Conservation (phyloP, 1,139 yeast species). For the Casaregolazyma suthepensis region DNA sequence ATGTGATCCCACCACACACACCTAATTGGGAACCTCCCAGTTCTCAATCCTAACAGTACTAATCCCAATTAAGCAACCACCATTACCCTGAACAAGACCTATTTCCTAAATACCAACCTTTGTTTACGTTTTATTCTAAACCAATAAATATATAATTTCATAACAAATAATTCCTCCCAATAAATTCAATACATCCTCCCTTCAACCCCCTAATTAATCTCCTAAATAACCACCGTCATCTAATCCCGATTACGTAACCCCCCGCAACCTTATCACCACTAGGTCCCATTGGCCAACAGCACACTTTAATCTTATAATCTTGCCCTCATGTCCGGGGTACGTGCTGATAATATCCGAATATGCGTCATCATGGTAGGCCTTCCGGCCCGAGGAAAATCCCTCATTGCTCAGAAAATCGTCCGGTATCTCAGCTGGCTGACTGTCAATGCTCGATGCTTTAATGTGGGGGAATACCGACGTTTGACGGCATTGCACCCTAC, state of each 20-base stretch:
- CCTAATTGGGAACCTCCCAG: no score
- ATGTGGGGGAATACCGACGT: constrained; percentile 82
- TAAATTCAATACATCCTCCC: not conserved
- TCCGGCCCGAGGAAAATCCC: constrained; percentile 73
- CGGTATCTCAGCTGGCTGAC: constrained; percentile 90
- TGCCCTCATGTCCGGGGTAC: constrained; percentile 4
- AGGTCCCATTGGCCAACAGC: not conserved
- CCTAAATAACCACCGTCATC: not conserved
- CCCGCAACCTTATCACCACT: not conserved
- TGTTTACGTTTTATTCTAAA: no score
- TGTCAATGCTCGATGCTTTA: constrained; percentile 79
- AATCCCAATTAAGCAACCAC: no score
- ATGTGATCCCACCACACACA: no score
- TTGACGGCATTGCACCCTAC: constrained; percentile 49
- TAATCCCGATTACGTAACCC: not conserved
- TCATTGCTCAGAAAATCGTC: constrained; percentile 75
- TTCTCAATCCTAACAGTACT: no score
- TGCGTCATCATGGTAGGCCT: constrained; percentile 48
- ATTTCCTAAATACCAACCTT: no score
- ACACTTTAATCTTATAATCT: not conserved
- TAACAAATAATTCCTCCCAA: no score
- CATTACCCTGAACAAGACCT: no score
- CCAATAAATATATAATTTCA: no score
- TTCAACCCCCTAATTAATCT: no score
- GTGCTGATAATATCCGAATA: constrained; percentile 23